Conservation (phyloP, 2,329 filamentous ascomycete species). For the Pyrenophora graminea region DNA sequence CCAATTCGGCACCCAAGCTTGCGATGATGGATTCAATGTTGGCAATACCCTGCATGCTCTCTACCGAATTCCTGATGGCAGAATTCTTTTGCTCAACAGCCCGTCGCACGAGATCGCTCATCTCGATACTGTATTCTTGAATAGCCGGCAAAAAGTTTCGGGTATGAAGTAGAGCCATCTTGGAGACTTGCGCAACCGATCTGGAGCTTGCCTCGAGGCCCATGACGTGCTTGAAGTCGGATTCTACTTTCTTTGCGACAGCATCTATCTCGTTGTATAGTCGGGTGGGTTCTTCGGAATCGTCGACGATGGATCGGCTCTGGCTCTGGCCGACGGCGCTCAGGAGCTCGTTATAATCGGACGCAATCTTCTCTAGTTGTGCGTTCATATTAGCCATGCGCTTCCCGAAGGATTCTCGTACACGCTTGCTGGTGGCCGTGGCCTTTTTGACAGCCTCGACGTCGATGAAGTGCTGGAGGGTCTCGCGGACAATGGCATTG, state of each 20-base stretch:
- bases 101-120: conserved; percentile 58
- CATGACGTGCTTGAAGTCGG: conserved; percentile 79
- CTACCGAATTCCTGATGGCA: conserved; percentile 67
- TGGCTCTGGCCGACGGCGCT: conserved; percentile 52
- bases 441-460: conserved; percentile 72
- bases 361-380: conserved; percentile 48
- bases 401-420: conserved; percentile 67
- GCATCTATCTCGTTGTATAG: conserved; percentile 84
- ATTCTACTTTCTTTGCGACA: conserved; percentile 81
- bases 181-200: conserved; percentile 63
- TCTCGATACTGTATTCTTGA: conserved; percentile 60
- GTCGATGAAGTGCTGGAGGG: conserved; percentile 66
- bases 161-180: conserved; percentile 67
- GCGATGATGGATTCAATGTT: conserved; percentile 76
- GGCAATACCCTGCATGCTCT: conserved; percentile 81
- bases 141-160: conserved; percentile 66
- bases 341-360: conserved; percentile 52
- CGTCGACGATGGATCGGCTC: conserved; percentile 59
- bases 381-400: conserved; percentile 50
- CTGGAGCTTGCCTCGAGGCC: conserved; percentile 70
- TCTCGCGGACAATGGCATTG: conserved; percentile 31
- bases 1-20: conserved; percentile 72
- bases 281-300: conserved; percentile 66
- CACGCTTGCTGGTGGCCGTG: conserved; percentile 66
- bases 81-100: conserved; percentile 67